Conservation (phyloP, 306 rosid genomes). For the Cucumis melo region DNA sequence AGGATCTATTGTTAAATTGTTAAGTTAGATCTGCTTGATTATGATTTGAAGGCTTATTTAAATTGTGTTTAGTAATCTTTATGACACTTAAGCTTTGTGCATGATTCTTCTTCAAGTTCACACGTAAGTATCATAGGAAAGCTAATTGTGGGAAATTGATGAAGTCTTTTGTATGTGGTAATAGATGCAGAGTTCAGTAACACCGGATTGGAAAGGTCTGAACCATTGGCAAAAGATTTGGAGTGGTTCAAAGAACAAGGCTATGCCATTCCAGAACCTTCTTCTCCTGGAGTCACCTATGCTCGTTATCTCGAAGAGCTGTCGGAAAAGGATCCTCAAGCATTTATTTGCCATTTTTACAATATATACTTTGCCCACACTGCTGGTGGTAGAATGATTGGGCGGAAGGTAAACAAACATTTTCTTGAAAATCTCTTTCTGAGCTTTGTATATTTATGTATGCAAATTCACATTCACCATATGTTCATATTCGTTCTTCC, state of each 20-base stretch:
- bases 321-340: slow-evolving; percentile 70
- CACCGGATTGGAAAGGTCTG: slow-evolving; percentile 95
- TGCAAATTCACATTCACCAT: background rate
- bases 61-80: background rate
- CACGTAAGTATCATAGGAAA: background rate
- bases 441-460: background rate
- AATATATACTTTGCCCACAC: slow-evolving; percentile 88
- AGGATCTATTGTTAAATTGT: background rate
- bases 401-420: slow-evolving; percentile 44
- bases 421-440: background rate
- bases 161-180: background rate
- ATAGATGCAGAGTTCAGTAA: slow-evolving; percentile 75
- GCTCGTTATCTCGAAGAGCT: slow-evolving; percentile 62
- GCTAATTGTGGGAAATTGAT: background rate
- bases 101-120: background rate
- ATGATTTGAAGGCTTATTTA: background rate
- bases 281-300: slow-evolving; percentile 65
- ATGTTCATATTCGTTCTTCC: background rate
- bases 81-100: background rate
- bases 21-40: background rate
- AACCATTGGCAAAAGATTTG: slow-evolving; percentile 66
- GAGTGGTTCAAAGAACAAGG: slow-evolving; percentile 95
- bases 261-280: slow-evolving; percentile 67
- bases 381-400: slow-evolving; percentile 98
- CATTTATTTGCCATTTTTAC: slow-evolving; percentile 91